Base-by-base conservation (phyloP, 257 asterid species). In the Schizonepeta tenuifolia region DNA sequence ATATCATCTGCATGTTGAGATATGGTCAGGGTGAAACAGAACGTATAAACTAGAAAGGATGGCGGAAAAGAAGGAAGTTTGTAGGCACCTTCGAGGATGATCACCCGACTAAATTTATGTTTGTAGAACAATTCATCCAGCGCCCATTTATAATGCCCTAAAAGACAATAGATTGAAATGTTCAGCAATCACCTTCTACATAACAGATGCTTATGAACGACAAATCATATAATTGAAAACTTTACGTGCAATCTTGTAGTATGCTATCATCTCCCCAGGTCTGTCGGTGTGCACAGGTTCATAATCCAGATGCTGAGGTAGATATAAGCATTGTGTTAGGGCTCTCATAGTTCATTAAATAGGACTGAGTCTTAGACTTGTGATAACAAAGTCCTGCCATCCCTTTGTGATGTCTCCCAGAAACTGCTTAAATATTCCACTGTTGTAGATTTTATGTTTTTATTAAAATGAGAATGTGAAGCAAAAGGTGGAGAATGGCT, bases 81-180 rank as follows among this genome's bases (percentile, higher is more conserved):
- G 73, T 41, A 67, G 76, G 77, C 80, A 92, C 99, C 99, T 86
- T 95, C 99, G 66, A 95, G 98, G 81, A 95, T 92, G 85, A 95
- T 86, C 65, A 95, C 99, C 72, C 92, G 83, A 85, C 81, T 85
- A 79, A 95, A 95, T 41, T 90, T 90, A 78, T 90, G 97, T 75
- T 85, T 79, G 87, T 92, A 86, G 80, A 95, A 95, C 82, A 95
- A 83, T 65, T 95, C 86, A 78, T 95, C 99, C 86, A 95, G 77
- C 72, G 98, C 99, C 99, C 99, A 95, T 61, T 95, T 95, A 86
- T 95, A 95, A 80, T 95, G 99, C 65, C 97, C 99, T 95, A 83
- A 77, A 80, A 66, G 59, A 59, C 65, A 56, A 61, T 76, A 51
- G 64, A 68, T 51, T 22, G 57, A 35, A 65, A 60, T 44, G 50